Conservation (phyloP, 345 rosid species). For the Acer campestre region DNA sequence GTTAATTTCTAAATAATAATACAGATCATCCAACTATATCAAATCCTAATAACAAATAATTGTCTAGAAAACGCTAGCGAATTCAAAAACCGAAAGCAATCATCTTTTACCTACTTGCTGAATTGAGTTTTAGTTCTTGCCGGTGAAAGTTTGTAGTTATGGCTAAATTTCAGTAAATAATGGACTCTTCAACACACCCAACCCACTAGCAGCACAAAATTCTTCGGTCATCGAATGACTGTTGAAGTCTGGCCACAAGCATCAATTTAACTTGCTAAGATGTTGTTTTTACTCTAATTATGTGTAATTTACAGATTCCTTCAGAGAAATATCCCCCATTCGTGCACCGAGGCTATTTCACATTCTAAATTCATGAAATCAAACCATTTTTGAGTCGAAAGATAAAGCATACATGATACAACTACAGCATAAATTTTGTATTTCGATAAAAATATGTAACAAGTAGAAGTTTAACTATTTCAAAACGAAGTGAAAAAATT, state of each 20-base stretch:
- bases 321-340: too few relatives aligned
- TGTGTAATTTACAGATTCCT: background rate
- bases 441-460: too few relatives aligned
- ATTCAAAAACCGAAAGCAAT: background rate
- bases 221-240: background rate
- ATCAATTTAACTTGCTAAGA: background rate
- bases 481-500: background rate
- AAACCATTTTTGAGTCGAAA: background rate
- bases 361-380: slow-evolving; percentile 1
- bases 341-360: background rate
- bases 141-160: background rate
- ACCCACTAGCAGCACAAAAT: background rate
- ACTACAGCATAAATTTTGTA: background rate
- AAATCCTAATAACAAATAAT: too few relatives aligned
- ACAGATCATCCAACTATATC: background rate
- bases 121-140: background rate
- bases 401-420: background rate
- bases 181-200: background rate
- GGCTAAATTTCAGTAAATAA: background rate
- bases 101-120: too few relatives aligned
- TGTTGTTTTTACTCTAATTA: background rate
- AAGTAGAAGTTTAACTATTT: too few relatives aligned
- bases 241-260: too few relatives aligned
- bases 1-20: background rate
- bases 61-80: background rate